Conservation (phyloP, 345 rosid species). For the Populus deltoides region DNA sequence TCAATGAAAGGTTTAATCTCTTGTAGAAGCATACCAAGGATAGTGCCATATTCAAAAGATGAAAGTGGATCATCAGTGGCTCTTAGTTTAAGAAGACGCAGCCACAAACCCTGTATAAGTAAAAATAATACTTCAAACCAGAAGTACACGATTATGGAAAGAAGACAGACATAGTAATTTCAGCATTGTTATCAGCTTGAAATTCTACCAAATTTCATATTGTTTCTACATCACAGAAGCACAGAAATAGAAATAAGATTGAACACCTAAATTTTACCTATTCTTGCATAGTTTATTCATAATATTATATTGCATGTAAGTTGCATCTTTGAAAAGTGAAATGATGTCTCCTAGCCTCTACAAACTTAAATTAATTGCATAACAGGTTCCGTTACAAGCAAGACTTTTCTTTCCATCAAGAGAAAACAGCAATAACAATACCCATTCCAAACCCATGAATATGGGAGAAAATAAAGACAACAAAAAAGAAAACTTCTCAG, state of each 20-base stretch:
- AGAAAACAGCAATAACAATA: not conserved
- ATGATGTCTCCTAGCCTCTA: not conserved
- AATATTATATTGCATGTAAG: not conserved
- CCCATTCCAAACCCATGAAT: not conserved
- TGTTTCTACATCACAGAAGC: not conserved
- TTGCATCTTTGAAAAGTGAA: not conserved
- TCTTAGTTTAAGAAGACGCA: constrained; percentile 86
- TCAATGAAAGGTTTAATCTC: not conserved
- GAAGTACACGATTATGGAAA: not conserved
- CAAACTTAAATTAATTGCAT: not conserved
- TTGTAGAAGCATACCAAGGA: constrained; percentile 60
- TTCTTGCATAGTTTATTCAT: not conserved
- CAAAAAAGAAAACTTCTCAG: not conserved
- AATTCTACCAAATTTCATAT: not conserved
- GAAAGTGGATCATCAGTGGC: constrained; percentile 95
- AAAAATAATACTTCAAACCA: not conserved
- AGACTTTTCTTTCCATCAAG: not conserved
- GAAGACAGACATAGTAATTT: not conserved
- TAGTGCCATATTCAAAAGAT: constrained; percentile 97
- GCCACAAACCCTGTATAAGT: constrained; percentile 75
- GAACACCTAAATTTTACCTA: not conserved
- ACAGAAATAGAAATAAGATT: not conserved
- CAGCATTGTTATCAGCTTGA: not conserved
- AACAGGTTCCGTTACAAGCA: not conserved
- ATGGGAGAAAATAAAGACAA: not conserved